Evolutionary conservation across 768 basidiomycete species (phyloP), one percentile per base, ranked within the genome.

Genomic region (Hortiboletus campestris): DNA sequence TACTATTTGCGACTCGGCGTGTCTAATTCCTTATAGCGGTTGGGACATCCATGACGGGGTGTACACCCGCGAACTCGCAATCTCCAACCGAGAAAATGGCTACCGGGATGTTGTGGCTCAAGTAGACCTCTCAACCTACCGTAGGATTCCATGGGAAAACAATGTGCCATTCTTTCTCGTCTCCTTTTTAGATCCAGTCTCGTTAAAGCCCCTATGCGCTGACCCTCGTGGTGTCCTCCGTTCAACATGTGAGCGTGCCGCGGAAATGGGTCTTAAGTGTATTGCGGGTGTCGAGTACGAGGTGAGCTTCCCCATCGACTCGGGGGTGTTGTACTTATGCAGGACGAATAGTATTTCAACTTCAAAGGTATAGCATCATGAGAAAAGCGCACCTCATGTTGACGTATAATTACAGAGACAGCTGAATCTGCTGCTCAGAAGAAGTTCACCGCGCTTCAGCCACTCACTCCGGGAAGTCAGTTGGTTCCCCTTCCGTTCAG

Each of bases 231-330:
- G 93, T n/a, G 78, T 89, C 32, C 75, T 98, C 41, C 80, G 81
- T 63, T 78, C 75, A 31, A 79, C 85, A 1, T 76, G 80, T 1
- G 80, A 82, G 2, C 74, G 72, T 38, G 84, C 82, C 1, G 74
- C 71, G 39, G 69, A 74, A 31, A 55, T 71, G 3, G 84, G 81
- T 2, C 81, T 81, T 60, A 75, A 83, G 31, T 90, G 92, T 65
- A 79, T 85, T 63, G 85, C 91, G n/a, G 95, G 94, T 10, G 83
- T 90, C 9, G 96, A 99, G 74, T 98, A 91, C 63, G 97, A 99
- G 81, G 94, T 89, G 65, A 49, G 70, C 14, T 36, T 53, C 40
- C 43, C 29, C 22, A 12, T 55, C 28, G n/a, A 14, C 20, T 14
- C 35, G 31, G 19, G 16, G 20, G 12, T 20, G 32, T 32, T 55